Evolutionary conservation across 2,329 filamentous ascomycete species (phyloP), one percentile per base, ranked within the genome.

Genomic region (Fusarium scirpi): DNA sequence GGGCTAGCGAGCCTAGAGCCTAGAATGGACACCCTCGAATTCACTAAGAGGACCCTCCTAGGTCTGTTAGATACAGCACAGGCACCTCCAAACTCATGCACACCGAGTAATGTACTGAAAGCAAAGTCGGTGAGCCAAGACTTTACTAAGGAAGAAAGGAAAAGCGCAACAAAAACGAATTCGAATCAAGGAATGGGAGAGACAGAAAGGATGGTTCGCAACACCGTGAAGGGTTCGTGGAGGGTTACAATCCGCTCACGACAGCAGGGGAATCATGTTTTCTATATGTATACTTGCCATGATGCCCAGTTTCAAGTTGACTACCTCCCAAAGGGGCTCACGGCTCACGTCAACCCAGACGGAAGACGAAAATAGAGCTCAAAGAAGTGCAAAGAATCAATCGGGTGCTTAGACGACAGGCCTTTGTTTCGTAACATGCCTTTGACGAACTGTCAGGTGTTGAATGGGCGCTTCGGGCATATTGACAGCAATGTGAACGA

Each of bases 201-300:
- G 54, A 69, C 34, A 38, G 34, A 38, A 18, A 29, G 40, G 25
- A 43, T 22, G 22, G 32, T 41, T 52, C 18, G 24, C 18, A 25
- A 52, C 34, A 44, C 20, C 44, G 34, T 60, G 54, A 65, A 49
- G 34, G 55, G 32, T 20, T 52, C 58, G 62, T 38, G 57, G 54
- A 48, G 62, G 27, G 47, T 47, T 62, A 38, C 64, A 66, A 54
- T 22, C 65, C 61, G 53, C 29, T 57, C 45, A 49, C 53, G 45
- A 51, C 41, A 40, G 41, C 65, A 68, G 58, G 62, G 32, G 65
- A 49, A 70, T 57, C 48, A 54, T 40, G 46, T 48, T 68, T 59
- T 73, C 65, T 73, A 62, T 69, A 68, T 73, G 73, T 69, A 68
- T 73, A 73, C 59, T 73, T 61, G 66, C 41, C 56, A 24, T 45